Evolutionary conservation across 2,329 filamentous ascomycete species (phyloP).

Genomic region (Oidium heveae): DNA sequence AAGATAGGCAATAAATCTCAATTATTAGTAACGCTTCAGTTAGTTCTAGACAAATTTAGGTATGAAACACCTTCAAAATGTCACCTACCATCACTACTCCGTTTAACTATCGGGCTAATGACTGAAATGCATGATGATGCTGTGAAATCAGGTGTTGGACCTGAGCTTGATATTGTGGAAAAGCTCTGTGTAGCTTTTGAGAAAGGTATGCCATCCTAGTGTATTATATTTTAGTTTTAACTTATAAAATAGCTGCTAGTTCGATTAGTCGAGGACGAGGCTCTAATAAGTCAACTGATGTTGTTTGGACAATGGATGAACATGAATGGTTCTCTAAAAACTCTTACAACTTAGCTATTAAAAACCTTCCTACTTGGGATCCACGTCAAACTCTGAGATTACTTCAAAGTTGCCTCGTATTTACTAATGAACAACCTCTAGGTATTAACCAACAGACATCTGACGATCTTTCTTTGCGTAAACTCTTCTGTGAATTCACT

Average conservation of each 20-base stretch:
- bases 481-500: slow-evolving; percentile 48
- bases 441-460: slow-evolving; percentile 19
- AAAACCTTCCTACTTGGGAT: slow-evolving; percentile 29
- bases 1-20: slow-evolving; percentile 33
- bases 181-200: slow-evolving; percentile 32
- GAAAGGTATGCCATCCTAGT: slow-evolving; percentile 15
- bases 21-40: slow-evolving; percentile 31
- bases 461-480: slow-evolving; percentile 29
- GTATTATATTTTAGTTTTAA: neutral
- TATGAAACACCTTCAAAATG: slow-evolving; percentile 21
- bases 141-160: neutral
- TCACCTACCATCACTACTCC: slow-evolving; percentile 36
- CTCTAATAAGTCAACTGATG: slow-evolving; percentile 12
- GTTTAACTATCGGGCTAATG: slow-evolving; percentile 30
- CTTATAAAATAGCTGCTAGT: slow-evolving; percentile 5
- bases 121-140: slow-evolving; percentile 17
- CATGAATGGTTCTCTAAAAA: slow-evolving; percentile 69
- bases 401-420: slow-evolving; percentile 24
- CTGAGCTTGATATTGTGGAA: slow-evolving; percentile 10
- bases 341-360: slow-evolving; percentile 52
- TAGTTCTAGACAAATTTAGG: slow-evolving; percentile 30
- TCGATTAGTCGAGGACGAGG: slow-evolving; percentile 19
- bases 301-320: slow-evolving; percentile 33
- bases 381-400: slow-evolving; percentile 30
- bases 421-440: slow-evolving; percentile 25